Conservation (phyloP, 2,329 filamentous ascomycete genomes). For the Neoarthrinium moseri region DNA sequence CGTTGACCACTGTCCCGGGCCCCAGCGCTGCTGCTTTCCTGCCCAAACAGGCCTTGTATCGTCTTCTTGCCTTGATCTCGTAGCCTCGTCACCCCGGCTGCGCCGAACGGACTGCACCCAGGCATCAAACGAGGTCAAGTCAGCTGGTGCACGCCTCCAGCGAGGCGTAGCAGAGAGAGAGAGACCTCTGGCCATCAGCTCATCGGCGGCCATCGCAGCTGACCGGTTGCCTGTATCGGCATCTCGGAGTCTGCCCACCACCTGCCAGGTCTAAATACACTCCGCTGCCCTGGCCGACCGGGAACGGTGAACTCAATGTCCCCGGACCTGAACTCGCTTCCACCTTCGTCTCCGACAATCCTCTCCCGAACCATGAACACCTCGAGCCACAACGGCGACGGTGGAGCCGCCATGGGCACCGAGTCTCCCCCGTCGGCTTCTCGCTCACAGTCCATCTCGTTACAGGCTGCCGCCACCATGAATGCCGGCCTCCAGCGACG, state of each 20-base stretch:
- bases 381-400: conserved; percentile 25
- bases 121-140: too few species aligned
- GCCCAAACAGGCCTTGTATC: too few species aligned
- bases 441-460: conserved; percentile 65
- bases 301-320: conserved; percentile 36
- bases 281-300: background rate
- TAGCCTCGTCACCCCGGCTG: too few species aligned
- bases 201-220: too few species aligned
- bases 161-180: too few species aligned
- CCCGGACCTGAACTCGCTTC: conserved; percentile 60
- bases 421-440: conserved; percentile 61
- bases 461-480: conserved; percentile 74
- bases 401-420: conserved; percentile 26
- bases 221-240: too few species aligned
- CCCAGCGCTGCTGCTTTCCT: too few species aligned
- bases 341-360: conserved; percentile 36
- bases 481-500: conserved; percentile 71
- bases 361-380: conserved; percentile 36
- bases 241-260: background rate
- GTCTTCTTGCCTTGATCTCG: too few species aligned
- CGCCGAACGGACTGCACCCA: too few species aligned
- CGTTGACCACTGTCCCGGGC: too few species aligned
- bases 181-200: too few species aligned
- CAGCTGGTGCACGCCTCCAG: too few species aligned
- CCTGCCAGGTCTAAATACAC: background rate